Evolutionary conservation across 1,139 yeast species (phyloP).

Genomic region (Hemisphaericaspora subhashii): DNA sequence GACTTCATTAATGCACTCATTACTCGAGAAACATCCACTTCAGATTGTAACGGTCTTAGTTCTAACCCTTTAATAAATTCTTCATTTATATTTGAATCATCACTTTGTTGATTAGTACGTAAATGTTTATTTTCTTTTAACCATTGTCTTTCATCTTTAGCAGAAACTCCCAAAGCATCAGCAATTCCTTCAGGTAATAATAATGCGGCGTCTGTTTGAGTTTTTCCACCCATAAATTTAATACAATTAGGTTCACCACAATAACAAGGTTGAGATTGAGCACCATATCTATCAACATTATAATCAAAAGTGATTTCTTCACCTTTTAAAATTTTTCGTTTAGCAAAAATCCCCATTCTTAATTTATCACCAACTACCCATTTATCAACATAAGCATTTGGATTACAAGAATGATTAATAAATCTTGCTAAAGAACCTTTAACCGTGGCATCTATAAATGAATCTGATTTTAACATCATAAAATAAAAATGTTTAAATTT

Average conservation of each 20-base stretch:
- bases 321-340: constrained; percentile 66
- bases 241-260: constrained; percentile 93
- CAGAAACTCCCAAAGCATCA: constrained; percentile 81
- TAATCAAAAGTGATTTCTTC: constrained; percentile 96
- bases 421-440: constrained; percentile 88
- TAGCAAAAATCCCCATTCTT: constrained; percentile 93
- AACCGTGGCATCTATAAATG: constrained; percentile 90
- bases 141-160: constrained; percentile 62
- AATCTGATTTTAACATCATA: constrained; percentile 94
- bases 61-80: constrained; percentile 63
- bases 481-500: constrained; percentile 88
- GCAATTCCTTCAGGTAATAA: constrained; percentile 79
- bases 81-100: constrained; percentile 60
- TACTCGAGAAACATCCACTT: constrained; percentile 70
- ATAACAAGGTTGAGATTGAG: constrained; percentile 89
- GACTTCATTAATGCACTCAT: constrained; percentile 81
- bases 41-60: constrained; percentile 47
- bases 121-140: constrained; percentile 56
- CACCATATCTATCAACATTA: constrained; percentile 95
- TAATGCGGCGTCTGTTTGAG: constrained; percentile 88
- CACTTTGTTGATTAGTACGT: constrained; percentile 48
- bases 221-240: constrained; percentile 93
- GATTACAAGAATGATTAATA: constrained; percentile 92
- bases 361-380: constrained; percentile 94
- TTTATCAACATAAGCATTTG: constrained; percentile 92